phyloP scores from a whole-genome alignment of 257 asterid genomes.

The Nicotiana noctiflora region DNA sequence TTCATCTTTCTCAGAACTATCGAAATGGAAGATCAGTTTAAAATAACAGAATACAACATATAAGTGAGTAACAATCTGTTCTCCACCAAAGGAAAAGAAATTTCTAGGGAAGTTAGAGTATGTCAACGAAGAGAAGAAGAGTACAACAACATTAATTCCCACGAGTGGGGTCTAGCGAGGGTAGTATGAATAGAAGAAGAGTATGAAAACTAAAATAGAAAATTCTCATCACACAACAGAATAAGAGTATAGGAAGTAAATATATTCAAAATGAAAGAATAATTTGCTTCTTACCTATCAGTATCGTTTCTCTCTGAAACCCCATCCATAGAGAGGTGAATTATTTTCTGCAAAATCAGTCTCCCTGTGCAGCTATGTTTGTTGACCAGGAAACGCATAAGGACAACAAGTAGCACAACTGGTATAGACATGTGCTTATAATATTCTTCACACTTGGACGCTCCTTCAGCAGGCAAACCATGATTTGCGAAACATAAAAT shows the following conservation, averaged over 20 bases:
- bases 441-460: slow-evolving; percentile 71
- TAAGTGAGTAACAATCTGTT: slow-evolving; percentile 9
- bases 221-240: background rate
- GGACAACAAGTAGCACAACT: slow-evolving; percentile 67
- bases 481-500: slow-evolving; percentile 25
- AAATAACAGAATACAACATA: background rate
- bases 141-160: no score
- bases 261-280: background rate
- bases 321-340: slow-evolving; percentile 94
- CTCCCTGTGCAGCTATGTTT: slow-evolving; percentile 86
- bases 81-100: background rate
- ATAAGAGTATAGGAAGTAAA: background rate
- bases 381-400: slow-evolving; percentile 88
- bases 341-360: slow-evolving; percentile 99
- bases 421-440: slow-evolving; percentile 87
- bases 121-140: background rate
- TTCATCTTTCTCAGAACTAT: slow-evolving; percentile 90
- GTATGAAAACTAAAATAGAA: no score
- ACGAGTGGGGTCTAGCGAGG: no score
- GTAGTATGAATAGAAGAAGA: no score
- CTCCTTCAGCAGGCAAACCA: slow-evolving; percentile 93
- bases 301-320: slow-evolving; percentile 54
- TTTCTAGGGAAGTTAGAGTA: background rate
- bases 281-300: slow-evolving; percentile 44
- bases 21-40: slow-evolving; percentile 8